A percentile compares a stretch with the other conserved stretches of the same genome.
These are phyloP conservation scores for Ensete ventricosum DNA, from an alignment of 176 grass and related monocot species.

Conservation along the genomic window DNA sequence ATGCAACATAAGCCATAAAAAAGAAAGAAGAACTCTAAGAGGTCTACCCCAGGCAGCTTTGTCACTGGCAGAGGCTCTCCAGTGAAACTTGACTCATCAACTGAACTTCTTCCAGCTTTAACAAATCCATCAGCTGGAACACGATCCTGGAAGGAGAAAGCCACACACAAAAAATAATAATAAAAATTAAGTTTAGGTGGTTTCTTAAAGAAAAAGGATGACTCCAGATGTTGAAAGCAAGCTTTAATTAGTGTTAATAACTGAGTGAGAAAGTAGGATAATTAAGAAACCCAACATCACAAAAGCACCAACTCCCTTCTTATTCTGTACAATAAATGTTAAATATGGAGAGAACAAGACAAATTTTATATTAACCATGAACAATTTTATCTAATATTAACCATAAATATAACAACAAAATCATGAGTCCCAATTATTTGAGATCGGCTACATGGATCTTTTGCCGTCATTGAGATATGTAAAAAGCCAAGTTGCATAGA, in stretches of 20 bases:
- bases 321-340: background rate
- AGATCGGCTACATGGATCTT: too few relatives aligned
- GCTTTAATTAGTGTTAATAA: background rate
- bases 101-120: slow-evolving; percentile 79
- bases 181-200: background rate
- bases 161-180: background rate
- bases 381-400: background rate
- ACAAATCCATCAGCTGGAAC: slow-evolving; percentile 91
- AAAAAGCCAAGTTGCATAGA: background rate
- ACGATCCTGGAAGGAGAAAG: slow-evolving; percentile 46
- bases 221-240: background rate
- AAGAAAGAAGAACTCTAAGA: background rate
- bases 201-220: background rate
- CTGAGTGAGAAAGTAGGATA: background rate
- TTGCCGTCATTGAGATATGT: too few relatives aligned
- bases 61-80: slow-evolving; percentile 92
- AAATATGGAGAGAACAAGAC: background rate
- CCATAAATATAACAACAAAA: too few relatives aligned
- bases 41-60: slow-evolving; percentile 75
- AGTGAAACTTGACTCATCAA: slow-evolving; percentile 97
- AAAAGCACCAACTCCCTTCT: background rate
- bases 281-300: background rate
- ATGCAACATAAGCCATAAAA: background rate
- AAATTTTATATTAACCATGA: background rate
- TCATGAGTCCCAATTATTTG: too few relatives aligned